Conservation (phyloP, 2,329 filamentous ascomycete species). For the Diplocarpon mali region DNA sequence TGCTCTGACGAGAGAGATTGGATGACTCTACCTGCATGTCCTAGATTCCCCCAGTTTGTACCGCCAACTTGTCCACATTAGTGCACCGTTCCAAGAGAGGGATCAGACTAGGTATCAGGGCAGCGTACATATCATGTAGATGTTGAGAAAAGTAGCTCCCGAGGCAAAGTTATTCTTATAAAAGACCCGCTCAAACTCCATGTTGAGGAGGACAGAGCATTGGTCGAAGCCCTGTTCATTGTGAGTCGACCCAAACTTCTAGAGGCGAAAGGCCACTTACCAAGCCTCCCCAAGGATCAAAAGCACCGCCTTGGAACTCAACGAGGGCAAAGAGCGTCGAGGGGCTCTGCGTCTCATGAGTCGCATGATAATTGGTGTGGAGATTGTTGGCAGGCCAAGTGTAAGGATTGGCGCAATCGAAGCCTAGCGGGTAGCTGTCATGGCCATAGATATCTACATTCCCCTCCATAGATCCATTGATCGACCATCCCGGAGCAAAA, state of each 20-base stretch:
- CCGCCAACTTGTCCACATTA: constrained; percentile 46
- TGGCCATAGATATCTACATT: constrained; percentile 29
- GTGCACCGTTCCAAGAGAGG: constrained; percentile 28
- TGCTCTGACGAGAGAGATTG: no score
- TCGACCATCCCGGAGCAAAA: constrained; percentile 23
- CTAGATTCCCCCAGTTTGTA: constrained; percentile 75
- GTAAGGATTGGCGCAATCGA: constrained; percentile 35
- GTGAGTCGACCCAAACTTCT: neutral
- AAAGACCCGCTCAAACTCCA: constrained; percentile 68
- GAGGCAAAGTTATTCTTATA: constrained; percentile 66
- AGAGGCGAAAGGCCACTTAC: constrained; percentile 7
- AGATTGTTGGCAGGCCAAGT: constrained; percentile 47
- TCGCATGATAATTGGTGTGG: constrained; percentile 42
- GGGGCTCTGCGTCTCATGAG: constrained; percentile 50
- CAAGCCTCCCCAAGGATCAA: constrained; percentile 63
- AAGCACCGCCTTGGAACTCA: constrained; percentile 59
- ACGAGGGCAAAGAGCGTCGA: constrained; percentile 51
- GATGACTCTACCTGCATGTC: constrained; percentile 39
- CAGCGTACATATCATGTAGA: constrained; percentile 54
- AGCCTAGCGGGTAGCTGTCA: constrained; percentile 35
- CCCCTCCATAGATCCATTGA: constrained; percentile 22
- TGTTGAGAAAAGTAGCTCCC: constrained; percentile 55
- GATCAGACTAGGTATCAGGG: neutral
- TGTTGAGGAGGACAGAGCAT: constrained; percentile 54
- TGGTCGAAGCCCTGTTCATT: constrained; percentile 44